Evolutionary conservation across 805 yeast species (phyloP), one percentile per base, ranked within the genome.

Genomic region (Jamesozyma jinghongensis): DNA sequence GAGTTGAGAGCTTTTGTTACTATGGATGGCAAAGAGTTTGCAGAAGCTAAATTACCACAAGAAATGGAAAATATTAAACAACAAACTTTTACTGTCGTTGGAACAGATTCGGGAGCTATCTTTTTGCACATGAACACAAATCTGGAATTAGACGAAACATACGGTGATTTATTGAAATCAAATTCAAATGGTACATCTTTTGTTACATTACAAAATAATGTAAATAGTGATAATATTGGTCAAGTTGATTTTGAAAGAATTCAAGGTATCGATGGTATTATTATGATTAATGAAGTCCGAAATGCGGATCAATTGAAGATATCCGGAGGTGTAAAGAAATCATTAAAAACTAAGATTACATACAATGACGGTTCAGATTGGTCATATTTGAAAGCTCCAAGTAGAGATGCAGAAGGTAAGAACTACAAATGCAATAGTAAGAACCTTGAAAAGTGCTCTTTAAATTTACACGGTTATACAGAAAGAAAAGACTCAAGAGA

Each of bases 301-400:
- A 83, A 83, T 50, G 60, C 72, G 0, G 61, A 65, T 1, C 72
- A 71, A 6, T 72, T 72, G 3, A 10, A 10, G 6, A 22, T 34
- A 5, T 57, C 52, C 5, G 48, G 51, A 1, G 75, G 75, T 6
- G 63, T 67, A 4, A 49, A 58, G 7, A 88, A 88, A 59, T 60
- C 68, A 47, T 59, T 90, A 44, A 78, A 77, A 57, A 73, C 96
- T 0, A 71, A 68, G 59, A 84, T 88, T 40, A 76, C 97, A 0
- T 85, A 80, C 55, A 86, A 86, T 59, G 97, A 92, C 60, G 98
- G 96, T 42, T 85, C 90, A 3, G 79, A 81, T 46, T 90, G 97
- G 97, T 60, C 69, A 4, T 77, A 67, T 44, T 51, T 92, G 16
- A 55, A 60, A 1, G 90, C 97, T 4, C 97, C 97, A 5, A 43